Base-by-base conservation (phyloP, 441 rosid genomes). In the Pelargonium cotyledonis region DNA sequence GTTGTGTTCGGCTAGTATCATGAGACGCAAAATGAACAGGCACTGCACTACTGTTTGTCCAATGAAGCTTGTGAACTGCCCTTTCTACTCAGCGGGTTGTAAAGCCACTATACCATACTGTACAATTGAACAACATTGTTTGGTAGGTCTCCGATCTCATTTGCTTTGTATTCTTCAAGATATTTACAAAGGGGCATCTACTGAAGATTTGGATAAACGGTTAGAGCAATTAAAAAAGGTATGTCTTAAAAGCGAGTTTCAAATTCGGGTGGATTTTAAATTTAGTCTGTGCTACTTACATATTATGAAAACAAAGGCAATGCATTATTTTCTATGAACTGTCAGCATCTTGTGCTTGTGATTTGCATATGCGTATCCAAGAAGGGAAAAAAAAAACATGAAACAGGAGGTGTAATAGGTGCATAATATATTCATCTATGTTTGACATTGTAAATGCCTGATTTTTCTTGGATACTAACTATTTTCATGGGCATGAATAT, bases 1-100 rank as follows among this genome's bases (percentile, higher is more conserved):
- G 73, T 83, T 80, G 26, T 92, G 99, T 79, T 75, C 85, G 1
- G 87, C 81, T 23, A 69, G 71, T 72, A 79, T 92, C 64, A 83
- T 89, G 92, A 84, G 98, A 73, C 91, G 88, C 0, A 91, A 84
- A 29, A 92, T 92, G 99, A 97, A 92, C 74, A 76, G 90, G 75
- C 97, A 95, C 73, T 92, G 99, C 77, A 85, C 92, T 18, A 95
- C 98, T 10, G 82, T 83, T 7, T 95, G 98, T 75, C 90, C 86
- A 9, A 89, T 92, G 98, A 91, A 89, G 84, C 89, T 82, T 69
- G 89, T 84, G 38, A 89, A 85, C 63, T 95, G 98, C 75, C 90
- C 94, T 51, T 95, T 95, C 77, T 89, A 77, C 74, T 75, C 84
- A 6, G 85, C 85, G 55, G 98, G 98, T 19, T 95, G 99, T 78